Evolutionary conservation across 2,329 filamentous ascomycete genomes (phyloP).

Genomic region (Ophioceras dolichostomum): DNA sequence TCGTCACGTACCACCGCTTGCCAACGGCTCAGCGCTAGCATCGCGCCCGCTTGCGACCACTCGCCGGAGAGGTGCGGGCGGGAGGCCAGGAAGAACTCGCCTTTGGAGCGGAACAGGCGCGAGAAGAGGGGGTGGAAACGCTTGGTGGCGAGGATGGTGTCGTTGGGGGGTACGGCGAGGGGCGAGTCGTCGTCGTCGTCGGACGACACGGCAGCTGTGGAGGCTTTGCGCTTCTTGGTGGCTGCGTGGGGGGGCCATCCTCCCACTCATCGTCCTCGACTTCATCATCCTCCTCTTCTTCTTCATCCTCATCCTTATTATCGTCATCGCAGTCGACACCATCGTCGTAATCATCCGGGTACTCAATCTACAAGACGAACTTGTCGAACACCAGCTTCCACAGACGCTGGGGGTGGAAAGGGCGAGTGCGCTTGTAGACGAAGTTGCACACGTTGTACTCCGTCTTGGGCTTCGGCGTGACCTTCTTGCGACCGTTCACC

Average conservation of each 20-base stretch:
- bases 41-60: slow-evolving; percentile 53
- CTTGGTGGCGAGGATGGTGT: slow-evolving; percentile 40
- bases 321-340: slow-evolving; percentile 18
- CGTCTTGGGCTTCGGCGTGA: slow-evolving; percentile 58
- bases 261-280: slow-evolving; percentile 13
- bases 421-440: slow-evolving; percentile 49
- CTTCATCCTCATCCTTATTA: slow-evolving; percentile 12
- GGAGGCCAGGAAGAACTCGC: slow-evolving; percentile 47
- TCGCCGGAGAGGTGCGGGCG: slow-evolving; percentile 41
- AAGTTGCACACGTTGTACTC: slow-evolving; percentile 62
- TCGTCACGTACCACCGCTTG: slow-evolving; percentile 45
- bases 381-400: slow-evolving; percentile 33
- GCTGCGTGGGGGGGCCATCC: too few relatives aligned
- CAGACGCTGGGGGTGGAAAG: slow-evolving; percentile 35
- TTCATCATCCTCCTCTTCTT: slow-evolving; percentile 11
- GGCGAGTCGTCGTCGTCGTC: slow-evolving; percentile 7
- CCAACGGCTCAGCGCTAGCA: slow-evolving; percentile 48
- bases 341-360: slow-evolving; percentile 18
- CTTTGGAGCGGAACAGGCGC: slow-evolving; percentile 50
- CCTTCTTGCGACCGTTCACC: slow-evolving; percentile 36
- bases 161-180: slow-evolving; percentile 23
- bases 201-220: too few relatives aligned
- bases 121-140: slow-evolving; percentile 36
- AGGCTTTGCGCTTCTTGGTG: too few relatives aligned
- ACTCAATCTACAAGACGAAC: slow-evolving; percentile 36